Evolutionary conservation across 495 filamentous ascomycete genomes (phyloP).

Genomic region (Filosporella fistucella): DNA sequence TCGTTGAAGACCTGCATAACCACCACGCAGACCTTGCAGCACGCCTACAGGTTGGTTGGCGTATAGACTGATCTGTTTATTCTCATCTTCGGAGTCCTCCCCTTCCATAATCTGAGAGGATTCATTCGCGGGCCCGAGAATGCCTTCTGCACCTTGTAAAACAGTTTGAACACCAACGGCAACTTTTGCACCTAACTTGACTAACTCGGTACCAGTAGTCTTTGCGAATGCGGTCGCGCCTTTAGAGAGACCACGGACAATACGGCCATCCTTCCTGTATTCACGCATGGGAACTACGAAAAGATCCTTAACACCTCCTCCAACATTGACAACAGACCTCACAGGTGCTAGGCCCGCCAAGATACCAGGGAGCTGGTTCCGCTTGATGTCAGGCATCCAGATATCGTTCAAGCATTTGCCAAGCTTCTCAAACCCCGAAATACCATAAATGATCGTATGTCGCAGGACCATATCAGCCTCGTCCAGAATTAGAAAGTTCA

Average conservation of each 20-base stretch:
- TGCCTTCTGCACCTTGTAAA: conserved; percentile 80
- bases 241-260: conserved; percentile 87
- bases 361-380: conserved; percentile 83
- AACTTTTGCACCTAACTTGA: conserved; percentile 90
- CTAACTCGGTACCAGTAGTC: conserved; percentile 85
- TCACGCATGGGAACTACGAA: conserved; percentile 87
- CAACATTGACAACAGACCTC: conserved; percentile 84
- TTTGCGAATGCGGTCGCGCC: conserved; percentile 84
- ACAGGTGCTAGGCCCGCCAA: conserved; percentile 89
- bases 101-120: conserved; percentile 20
- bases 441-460: conserved; percentile 88
- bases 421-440: conserved; percentile 83
- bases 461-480: conserved; percentile 80
- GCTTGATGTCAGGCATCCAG: conserved; percentile 93
- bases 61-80: conserved; percentile 78
- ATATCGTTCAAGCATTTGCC: conserved; percentile 88
- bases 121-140: conserved; percentile 38
- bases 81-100: conserved; percentile 66
- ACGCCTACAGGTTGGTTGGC: conserved; percentile 90
- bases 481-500: conserved; percentile 97
- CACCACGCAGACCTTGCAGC: conserved; percentile 77
- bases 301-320: conserved; percentile 77
- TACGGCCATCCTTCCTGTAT: conserved; percentile 88
- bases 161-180: conserved; percentile 92
- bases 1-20: conserved; percentile 73